Evolutionary conservation across 192 early-diverging fungal species (phyloP), one percentile per base, ranked within the genome.

Genomic region (Backusella liffmaniae): DNA sequence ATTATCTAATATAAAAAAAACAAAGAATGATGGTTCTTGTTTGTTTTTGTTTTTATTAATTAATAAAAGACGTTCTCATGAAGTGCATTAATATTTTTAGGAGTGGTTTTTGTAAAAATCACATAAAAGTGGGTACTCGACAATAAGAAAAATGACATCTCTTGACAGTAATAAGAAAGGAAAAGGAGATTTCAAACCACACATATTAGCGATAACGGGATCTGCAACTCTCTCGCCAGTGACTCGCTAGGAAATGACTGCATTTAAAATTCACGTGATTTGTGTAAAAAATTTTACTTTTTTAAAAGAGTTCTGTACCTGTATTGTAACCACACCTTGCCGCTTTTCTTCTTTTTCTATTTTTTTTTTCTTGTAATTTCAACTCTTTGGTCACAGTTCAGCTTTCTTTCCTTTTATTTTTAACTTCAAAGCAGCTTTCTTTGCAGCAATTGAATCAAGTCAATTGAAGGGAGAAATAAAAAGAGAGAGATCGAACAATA

Each of bases 231-330:
- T 21, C 9, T 56, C 15, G 12, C 42, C 8, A 23, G 21, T 59
- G 53, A 59, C 8, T 23, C n/a, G 53, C 53, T 10, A 2, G 26
- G 26, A 29, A 23, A 62, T 29, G 56, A 29, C 56, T 49, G 56
- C 56, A 62, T 10, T 29, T 26, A 9, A 23, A 62, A 13, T 62
- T 10, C 56, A 62, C 56, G 56, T 62, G 56, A 62, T 62, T 62
- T 62, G 56, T 62, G 56, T 62, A 62, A 62, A 62, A 62, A 9
- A 12, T 62, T 62, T 62, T 29, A 3, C 23, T 29, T 62, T 62
- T 26, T 62, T 29, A 62, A 62, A 56, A 62, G 26, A 62, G 56
- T 62, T 62, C 26, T 26, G 56, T 62, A 62, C 56, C 56, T 62
- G 21, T 62, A 10, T 26, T 62, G 21, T 62, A 3, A 29, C 56